Percentiles rank a stretch among this genome's conserved stretches.
These are phyloP conservation scores for Hibiscus mutabilis DNA, from an alignment of 345 rosid genomes.

Conservation along the genomic window DNA sequence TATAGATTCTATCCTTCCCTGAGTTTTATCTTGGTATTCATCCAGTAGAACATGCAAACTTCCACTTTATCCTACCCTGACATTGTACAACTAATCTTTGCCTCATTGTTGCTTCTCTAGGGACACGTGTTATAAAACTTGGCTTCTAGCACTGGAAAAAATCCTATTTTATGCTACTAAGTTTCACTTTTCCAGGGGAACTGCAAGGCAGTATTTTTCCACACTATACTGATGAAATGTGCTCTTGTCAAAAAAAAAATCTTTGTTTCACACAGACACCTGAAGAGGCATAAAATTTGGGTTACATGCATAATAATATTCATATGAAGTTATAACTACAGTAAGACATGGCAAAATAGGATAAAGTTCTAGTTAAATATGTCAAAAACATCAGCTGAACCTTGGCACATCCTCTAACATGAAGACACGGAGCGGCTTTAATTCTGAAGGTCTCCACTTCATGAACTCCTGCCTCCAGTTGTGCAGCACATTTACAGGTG, in stretches of 20 bases:
- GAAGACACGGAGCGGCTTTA: slow-evolving; percentile 75
- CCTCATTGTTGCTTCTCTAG: background rate
- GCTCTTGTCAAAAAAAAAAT: background rate
- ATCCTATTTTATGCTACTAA: slow-evolving; percentile 1
- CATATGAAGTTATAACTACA: background rate
- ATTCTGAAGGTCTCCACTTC: slow-evolving; percentile 94
- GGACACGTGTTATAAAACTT: background rate
- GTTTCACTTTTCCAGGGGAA: slow-evolving; percentile 1
- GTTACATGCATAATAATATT: background rate
- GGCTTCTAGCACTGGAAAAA: background rate
- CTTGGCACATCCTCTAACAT: slow-evolving; percentile 97
- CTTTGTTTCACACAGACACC: background rate
- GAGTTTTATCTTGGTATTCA: background rate
- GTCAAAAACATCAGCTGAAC: slow-evolving; percentile 26
- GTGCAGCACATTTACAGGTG: slow-evolving; percentile 98
- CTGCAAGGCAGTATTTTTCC: background rate
- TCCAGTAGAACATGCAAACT: background rate
- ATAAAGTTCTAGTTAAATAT: background rate
- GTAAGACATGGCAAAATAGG: background rate
- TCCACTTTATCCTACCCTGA: background rate
- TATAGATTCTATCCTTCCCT: background rate
- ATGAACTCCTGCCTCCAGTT: slow-evolving; percentile 92
- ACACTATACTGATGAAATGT: background rate
- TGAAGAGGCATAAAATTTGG: background rate
- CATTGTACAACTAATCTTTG: background rate